A percentile compares a stretch with the other conserved stretches of the same genome.
These are phyloP conservation scores for Pythium coloratum DNA, from an alignment of 352 stramenopile genomes.

Conservation along the genomic window DNA sequence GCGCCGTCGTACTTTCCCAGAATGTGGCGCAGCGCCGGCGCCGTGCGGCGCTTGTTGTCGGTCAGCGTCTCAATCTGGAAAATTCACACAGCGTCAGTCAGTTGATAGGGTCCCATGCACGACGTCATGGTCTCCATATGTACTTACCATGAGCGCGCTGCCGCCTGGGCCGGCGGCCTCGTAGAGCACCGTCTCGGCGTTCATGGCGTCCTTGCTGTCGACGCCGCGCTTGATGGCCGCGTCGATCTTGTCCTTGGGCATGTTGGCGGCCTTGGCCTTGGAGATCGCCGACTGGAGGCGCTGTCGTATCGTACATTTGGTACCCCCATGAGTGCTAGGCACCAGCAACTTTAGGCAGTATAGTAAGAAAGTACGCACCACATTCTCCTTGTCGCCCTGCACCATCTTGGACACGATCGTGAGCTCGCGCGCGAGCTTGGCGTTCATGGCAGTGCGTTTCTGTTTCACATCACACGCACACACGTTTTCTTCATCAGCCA, in stretches of 20 bases:
- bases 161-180: constrained; percentile 69
- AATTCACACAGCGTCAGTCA: background rate
- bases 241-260: constrained; percentile 84
- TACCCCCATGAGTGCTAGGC: no score
- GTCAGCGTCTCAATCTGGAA: constrained; percentile 80
- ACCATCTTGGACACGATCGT: constrained; percentile 75
- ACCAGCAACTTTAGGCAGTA: no score
- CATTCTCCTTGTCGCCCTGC: constrained; percentile 62
- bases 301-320: constrained; percentile 15
- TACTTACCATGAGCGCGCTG: constrained; percentile 66
- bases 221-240: constrained; percentile 80
- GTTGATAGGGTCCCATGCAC: background rate
- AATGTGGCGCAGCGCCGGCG: constrained; percentile 74
- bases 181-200: constrained; percentile 79
- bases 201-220: constrained; percentile 73
- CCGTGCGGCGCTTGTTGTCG: constrained; percentile 82
- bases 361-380: constrained; percentile 40
- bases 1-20: constrained; percentile 66
- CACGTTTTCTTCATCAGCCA: background rate
- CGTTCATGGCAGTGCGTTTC: constrained; percentile 79
- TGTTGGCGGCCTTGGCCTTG: constrained; percentile 82
- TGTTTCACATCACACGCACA: constrained; percentile 17
- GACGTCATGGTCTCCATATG: background rate
- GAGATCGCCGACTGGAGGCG: constrained; percentile 53
- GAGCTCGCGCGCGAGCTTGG: constrained; percentile 72